phyloP scores from a whole-genome alignment of 306 rosid genomes.

The Begonia peltatifolia region DNA sequence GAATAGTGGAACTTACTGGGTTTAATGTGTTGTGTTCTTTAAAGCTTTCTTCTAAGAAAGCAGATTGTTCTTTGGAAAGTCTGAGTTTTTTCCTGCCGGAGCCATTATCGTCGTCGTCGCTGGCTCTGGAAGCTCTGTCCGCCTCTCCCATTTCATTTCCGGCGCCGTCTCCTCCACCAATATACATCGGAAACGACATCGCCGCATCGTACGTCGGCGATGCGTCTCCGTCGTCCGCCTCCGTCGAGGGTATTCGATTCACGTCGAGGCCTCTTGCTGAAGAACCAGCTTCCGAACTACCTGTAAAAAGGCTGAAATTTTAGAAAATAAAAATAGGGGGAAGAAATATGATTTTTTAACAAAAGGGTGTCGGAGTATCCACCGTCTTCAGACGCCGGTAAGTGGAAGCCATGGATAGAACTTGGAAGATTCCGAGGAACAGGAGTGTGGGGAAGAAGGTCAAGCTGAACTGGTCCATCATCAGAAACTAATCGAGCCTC shows the following conservation, averaged over 20 bases:
- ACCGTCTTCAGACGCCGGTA: slow-evolving; percentile 9
- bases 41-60: slow-evolving; percentile 28
- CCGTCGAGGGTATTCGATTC: slow-evolving; percentile 6
- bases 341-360: background rate
- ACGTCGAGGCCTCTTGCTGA: slow-evolving; percentile 1
- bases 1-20: slow-evolving; percentile 9
- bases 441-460: slow-evolving; percentile 25
- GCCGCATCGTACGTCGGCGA: slow-evolving; percentile 19
- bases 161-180: slow-evolving; percentile 6
- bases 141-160: slow-evolving; percentile 11
- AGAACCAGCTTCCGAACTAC: slow-evolving; percentile 1
- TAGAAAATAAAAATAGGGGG: background rate
- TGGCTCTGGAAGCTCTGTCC: slow-evolving; percentile 16
- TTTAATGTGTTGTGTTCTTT: slow-evolving; percentile 27
- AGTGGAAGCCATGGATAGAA: slow-evolving; percentile 20
- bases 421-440: slow-evolving; percentile 10
- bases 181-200: slow-evolving; percentile 24
- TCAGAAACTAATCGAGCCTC: background rate
- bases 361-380: background rate
- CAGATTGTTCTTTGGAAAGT: slow-evolving; percentile 24
- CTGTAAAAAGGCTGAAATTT: background rate
- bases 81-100: slow-evolving; percentile 19
- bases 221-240: slow-evolving; percentile 8
- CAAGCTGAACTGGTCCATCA: slow-evolving; percentile 19
- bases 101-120: slow-evolving; percentile 26